Evolutionary conservation across 768 basidiomycete genomes (phyloP).

Genomic region (Tremella mesenterica): DNA sequence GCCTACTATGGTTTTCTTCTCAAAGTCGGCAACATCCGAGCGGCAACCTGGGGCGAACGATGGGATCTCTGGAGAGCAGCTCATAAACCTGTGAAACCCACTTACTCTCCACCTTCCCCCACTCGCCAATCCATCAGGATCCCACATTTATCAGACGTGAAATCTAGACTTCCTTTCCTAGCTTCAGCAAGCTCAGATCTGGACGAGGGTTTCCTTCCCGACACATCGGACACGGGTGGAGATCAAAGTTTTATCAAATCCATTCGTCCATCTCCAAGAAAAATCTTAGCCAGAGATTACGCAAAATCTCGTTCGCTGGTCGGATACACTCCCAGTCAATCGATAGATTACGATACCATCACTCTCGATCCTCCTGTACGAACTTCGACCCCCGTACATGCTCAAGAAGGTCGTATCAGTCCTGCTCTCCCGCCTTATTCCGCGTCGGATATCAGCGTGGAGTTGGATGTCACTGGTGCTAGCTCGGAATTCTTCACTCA

Average conservation of each 20-base stretch:
- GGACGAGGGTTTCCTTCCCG: conserved; percentile 25
- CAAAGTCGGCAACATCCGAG: conserved; percentile 35
- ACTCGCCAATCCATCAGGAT: not conserved
- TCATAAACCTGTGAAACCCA: not conserved
- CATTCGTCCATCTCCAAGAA: conserved; percentile 20
- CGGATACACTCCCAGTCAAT: conserved; percentile 27
- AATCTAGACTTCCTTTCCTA: conserved; percentile 29
- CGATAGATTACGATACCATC: conserved; percentile 12
- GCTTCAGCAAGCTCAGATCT: conserved; percentile 35
- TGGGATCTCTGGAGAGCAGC: conserved; percentile 33
- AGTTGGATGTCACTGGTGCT: not conserved
- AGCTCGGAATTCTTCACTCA: not conserved
- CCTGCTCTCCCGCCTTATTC: conserved; percentile 31
- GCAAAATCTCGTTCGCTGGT: conserved; percentile 21
- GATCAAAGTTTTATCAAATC: conserved; percentile 6
- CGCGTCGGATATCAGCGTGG: conserved; percentile 20
- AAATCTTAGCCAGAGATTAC: conserved; percentile 5
- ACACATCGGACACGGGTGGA: too few species aligned
- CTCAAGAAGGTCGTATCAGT: conserved; percentile 1
- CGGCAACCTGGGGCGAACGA: conserved; percentile 35
- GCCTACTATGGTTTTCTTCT: conserved; percentile 37
- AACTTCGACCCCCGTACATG: conserved; percentile 30
- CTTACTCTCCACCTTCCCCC: not conserved
- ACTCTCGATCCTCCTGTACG: conserved; percentile 20
- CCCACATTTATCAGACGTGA: conserved; percentile 4